Conservation (phyloP, 208 protist genomes). For the Trypanosoma melophagium region DNA sequence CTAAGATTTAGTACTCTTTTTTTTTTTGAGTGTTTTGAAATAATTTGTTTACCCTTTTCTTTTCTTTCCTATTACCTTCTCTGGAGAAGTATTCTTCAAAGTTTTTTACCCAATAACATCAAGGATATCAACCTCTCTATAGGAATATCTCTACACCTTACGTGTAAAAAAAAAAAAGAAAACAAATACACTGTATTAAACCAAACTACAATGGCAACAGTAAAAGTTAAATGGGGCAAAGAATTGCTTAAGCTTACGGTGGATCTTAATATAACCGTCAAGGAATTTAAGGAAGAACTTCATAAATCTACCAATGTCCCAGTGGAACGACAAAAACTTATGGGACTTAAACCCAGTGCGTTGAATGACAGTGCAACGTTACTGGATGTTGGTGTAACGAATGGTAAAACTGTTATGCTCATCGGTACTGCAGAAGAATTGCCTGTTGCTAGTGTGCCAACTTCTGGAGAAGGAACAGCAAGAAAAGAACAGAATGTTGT, state of each 20-base stretch:
- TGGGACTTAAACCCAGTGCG: conserved; percentile 51
- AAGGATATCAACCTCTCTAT: no score
- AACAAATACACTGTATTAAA: not conserved
- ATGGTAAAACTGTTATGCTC: conserved; percentile 76
- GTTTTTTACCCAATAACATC: no score
- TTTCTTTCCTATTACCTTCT: not conserved
- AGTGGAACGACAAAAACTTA: conserved; percentile 83
- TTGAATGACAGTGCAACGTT: conserved; percentile 40
- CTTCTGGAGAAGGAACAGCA: not conserved
- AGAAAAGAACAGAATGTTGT: conserved; percentile 20
- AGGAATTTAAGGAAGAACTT: conserved; percentile 54
- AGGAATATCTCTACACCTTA: no score
- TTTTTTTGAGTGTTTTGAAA: not conserved
- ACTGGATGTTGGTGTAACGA: conserved; percentile 35
- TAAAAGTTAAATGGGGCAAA: conserved; percentile 86
- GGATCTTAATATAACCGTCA: conserved; percentile 35
- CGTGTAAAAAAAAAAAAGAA: not conserved
- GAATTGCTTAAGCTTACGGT: conserved; percentile 59
- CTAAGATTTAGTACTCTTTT: conserved; percentile 8
- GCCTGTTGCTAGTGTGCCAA: conserved; percentile 17
- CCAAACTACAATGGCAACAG: conserved; percentile 25
- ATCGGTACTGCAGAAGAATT: conserved; percentile 64
- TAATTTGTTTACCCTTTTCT: not conserved
- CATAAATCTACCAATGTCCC: conserved; percentile 60
- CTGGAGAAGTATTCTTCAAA: no score